Base-by-base conservation (phyloP, 2,329 filamentous ascomycete species). In the Amauroascus verrucosus region DNA sequence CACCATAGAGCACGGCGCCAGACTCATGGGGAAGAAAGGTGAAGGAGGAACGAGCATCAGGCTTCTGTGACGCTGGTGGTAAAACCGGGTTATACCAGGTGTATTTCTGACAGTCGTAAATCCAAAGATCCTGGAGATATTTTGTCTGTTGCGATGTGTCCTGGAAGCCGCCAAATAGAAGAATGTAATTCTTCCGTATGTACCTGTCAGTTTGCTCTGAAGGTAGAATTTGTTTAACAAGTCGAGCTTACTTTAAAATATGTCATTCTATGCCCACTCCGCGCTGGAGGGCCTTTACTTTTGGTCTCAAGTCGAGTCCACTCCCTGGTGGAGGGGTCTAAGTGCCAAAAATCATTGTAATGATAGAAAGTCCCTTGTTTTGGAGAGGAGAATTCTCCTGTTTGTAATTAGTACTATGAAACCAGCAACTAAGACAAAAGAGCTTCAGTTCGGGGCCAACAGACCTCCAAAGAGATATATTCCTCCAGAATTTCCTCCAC, bases 331-430 rank as follows among this genome's bases (percentile, higher is more conserved):
- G 78, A 79, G 0, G 91, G 86, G 65, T 97, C 90, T 41, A 97
- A 78, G 48, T 85, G 79, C 91, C 93, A 98, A 68, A 98, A 97
- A 72, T 97, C 93, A 64, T 95, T 95, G 73, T 98, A 98, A 70
- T 98, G 93, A 69, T 98, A 96, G 65, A 98, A 98, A 0, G 91
- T 97, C 3, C 93, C 93, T 70, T 97, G 93, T 67, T 96, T 97
- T 1, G 93, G 93, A 26, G 85, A 91, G 54, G 87, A 94, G 69
- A 98, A 98, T 71, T 98, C 93, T 57, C 91, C 70, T 72, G 53
- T 54, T 51, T 35, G 18, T 11, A 14, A 44, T 53, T 30, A 53
- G 35, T 20, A 37, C 8, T n/a, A n/a, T n/a, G n/a, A n/a, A n/a
- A n/a, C n/a, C n/a, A n/a, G n/a, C 26, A 37, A 22, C 18, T 33